Base-by-base conservation (phyloP, 1,284 basidiomycete genomes). In the Kalmanozyma brasiliensis region DNA sequence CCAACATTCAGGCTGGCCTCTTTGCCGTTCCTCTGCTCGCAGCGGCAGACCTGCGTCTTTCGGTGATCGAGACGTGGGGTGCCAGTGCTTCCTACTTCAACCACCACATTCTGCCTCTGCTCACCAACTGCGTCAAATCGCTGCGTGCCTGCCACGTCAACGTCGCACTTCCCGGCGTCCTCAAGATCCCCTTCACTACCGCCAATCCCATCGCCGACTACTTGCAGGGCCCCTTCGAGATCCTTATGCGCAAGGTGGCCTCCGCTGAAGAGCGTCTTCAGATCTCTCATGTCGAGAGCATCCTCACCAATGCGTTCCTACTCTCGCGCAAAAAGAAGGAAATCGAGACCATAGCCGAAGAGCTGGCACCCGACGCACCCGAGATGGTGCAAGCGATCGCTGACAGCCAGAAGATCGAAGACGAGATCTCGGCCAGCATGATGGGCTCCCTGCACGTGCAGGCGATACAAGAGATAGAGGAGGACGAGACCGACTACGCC, bases 321-420 rank as follows among this genome's bases (percentile, higher is more conserved):
- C 36, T 67, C 5, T 63, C 59, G 4, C 49, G 46, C 17, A 63
- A 56, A 44, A 68, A 62, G 29, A 63, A 59, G 44, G 35, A 69
- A 37, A 52, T 62, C 51, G 45, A 52, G 26, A 47, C 34, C 6
- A 8, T 59, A 8, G 55, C 60, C 11, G 65, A 69, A 20, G 59
- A 62, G 47, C 47, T 69, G 14, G 60, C 49, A 3, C 60, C 59
- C 1, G 65, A 69, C 11, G 35, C 46, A 13, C 56, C 65, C 23
- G 65, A 69, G 32, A 59, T 69, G 59, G 56, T 69, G 11, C 59
- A 63, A 30, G 51, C 51, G 6, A 69, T 69, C n/a, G 65, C 65
- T 16, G 65, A 62, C 46, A 69, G 65, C 34, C 55, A 59, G 19
- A 57, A 49, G 40, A 37, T 68, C 40, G 58, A 68, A 19, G 65